These are phyloP conservation scores for Zhuliangozyma blackwelliae DNA, from an alignment of 1,139 yeast species.

Conservation along the genomic window DNA sequence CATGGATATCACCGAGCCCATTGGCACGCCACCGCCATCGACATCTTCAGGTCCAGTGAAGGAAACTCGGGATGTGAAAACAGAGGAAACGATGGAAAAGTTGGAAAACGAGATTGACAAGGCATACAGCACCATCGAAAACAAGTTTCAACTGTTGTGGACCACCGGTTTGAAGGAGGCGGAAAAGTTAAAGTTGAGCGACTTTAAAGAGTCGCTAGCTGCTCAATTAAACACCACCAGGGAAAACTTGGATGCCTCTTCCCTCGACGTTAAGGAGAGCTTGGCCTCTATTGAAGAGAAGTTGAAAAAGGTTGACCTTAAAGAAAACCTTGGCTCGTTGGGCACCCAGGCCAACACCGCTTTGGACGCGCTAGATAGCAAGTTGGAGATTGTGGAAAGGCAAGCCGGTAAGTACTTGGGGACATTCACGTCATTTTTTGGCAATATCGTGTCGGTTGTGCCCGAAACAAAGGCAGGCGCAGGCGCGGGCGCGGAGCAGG, in stretches of 20 bases:
- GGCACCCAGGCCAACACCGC: conserved; percentile 48
- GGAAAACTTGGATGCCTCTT: conserved; percentile 18
- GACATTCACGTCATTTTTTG: conserved; percentile 55
- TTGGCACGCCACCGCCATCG: no score
- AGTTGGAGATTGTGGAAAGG: conserved; percentile 62
- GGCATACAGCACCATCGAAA: conserved; percentile 44
- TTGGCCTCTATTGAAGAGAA: conserved; percentile 29
- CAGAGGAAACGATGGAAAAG: conserved; percentile 46
- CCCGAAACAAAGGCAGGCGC: conserved; percentile 9
- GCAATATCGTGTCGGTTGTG: conserved; percentile 44
- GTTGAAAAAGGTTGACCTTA: conserved; percentile 18
- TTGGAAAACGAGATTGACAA: conserved; percentile 53
- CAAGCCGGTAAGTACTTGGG: conserved; percentile 57
- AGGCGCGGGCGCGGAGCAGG: conserved; percentile 3
- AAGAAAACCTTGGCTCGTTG: conserved; percentile 13
- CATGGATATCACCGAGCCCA: no score
- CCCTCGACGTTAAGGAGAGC: conserved; percentile 22
- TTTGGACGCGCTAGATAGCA: conserved; percentile 63
- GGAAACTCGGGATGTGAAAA: conserved; percentile 21
- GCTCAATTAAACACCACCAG: conserved; percentile 31
- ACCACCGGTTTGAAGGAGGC: conserved; percentile 31
- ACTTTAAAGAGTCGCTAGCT: conserved; percentile 34
- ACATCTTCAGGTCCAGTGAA: no score
- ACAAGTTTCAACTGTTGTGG: conserved; percentile 38
- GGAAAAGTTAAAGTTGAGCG: conserved; percentile 37